A percentile compares a stretch with the other conserved stretches of the same genome.
Conservation (phyloP, 331 rosid species). For the Spiraea crenata region DNA sequence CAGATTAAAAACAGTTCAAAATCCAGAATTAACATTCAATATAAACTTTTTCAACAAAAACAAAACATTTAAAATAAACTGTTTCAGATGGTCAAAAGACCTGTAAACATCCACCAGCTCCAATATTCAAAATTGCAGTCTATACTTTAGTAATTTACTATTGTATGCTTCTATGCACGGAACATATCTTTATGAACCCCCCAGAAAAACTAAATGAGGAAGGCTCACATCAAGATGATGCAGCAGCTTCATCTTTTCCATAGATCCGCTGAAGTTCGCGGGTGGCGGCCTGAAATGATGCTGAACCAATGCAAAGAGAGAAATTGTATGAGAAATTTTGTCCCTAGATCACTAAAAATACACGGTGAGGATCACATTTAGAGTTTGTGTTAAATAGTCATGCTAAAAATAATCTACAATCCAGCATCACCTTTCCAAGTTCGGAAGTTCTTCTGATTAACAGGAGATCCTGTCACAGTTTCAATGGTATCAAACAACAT, state of each 20-base stretch:
- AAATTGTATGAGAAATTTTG: constrained; percentile 6
- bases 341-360: constrained; percentile 13
- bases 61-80: constrained; percentile 3
- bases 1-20: constrained; percentile 4
- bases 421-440: constrained; percentile 72
- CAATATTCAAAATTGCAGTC: constrained; percentile 28
- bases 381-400: constrained; percentile 9
- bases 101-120: constrained; percentile 41
- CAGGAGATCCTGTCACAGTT: constrained; percentile 71
- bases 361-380: background rate
- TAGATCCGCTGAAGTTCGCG: constrained; percentile 97
- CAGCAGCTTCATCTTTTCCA: constrained; percentile 70
- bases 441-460: constrained; percentile 80
- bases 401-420: constrained; percentile 15
- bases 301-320: constrained; percentile 38
- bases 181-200: constrained; percentile 7
- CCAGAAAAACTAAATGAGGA: constrained; percentile 17
- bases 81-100: constrained; percentile 14
- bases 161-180: constrained; percentile 28
- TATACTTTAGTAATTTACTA: constrained; percentile 25
- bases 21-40: constrained; percentile 17
- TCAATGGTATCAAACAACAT: constrained; percentile 81
- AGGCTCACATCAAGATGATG: constrained; percentile 52
- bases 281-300: constrained; percentile 92
- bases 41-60: background rate